Base-by-base conservation (phyloP, 2,329 filamentous ascomycete genomes). In the Epichloe brachyelytri region DNA sequence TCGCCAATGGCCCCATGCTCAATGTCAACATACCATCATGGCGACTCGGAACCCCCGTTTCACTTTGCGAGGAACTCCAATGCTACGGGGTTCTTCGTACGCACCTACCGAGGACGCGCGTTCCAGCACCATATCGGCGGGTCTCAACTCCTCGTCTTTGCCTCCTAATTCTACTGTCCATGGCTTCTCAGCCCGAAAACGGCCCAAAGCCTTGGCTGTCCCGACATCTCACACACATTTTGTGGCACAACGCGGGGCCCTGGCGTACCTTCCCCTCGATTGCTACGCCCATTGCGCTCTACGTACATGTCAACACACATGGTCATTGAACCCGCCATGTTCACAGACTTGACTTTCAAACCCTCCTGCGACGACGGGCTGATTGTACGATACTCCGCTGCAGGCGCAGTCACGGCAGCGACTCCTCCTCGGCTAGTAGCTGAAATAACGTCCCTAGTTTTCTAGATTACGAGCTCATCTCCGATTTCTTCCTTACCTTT, bases 401-500 rank as follows among this genome's bases (percentile, higher is more conserved):
- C 80, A 11, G 82, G 83, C 46, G 79, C 88, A 41, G 90, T 98
- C 19, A 84, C 83, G 33, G 93, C 93, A 36, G 93, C 93, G 14
- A 96, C 89, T 0, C 89, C 91, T 2, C 83, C 90, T 3, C 84
- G 93, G 12, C 80, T 98, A 38, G 87, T 98, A 47, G 90, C 91
- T 12, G 90, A 98, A 68, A 96, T 98, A 56, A 97, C 93, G 0
- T 97, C 93, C 0, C 93, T 15, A 89, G 82, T 47, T 96, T 97
- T 63, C 80, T 98, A 62, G 91, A 98, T 65, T 98, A 98, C 65
- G 91, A 97, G 61, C 77, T 98, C 5, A 80, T 98, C 4, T 97
- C 93, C 1, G 93, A 98, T 66, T 98, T 98, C 68, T 98, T 98
- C 62, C 78, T 98, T 20, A 97, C 93, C 0, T 98, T 88, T 62